These are phyloP conservation scores for Sugiyamaella chiloensis DNA, from an alignment of 805 yeast species.

Conservation along the genomic window DNA sequence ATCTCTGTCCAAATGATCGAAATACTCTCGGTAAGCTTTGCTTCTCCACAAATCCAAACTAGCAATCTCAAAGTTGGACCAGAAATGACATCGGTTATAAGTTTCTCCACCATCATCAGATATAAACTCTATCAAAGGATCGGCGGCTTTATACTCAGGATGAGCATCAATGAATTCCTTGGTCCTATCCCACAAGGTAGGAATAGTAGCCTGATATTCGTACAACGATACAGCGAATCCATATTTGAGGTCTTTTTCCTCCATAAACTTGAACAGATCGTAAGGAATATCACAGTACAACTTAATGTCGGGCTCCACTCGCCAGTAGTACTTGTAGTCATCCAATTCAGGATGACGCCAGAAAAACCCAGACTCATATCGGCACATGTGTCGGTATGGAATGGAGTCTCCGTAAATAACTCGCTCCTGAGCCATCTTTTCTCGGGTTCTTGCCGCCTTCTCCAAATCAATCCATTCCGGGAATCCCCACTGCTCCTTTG, in stretches of 20 bases:
- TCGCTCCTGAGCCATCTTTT: conserved; percentile 48
- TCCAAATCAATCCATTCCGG: conserved; percentile 77
- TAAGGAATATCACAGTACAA: conserved; percentile 74
- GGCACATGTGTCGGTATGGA: conserved; percentile 86
- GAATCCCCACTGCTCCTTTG: conserved; percentile 79
- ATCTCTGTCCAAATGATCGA: conserved; percentile 54
- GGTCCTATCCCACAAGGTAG: conserved; percentile 73
- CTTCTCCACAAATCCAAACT: conserved; percentile 55
- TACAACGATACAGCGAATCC: conserved; percentile 74
- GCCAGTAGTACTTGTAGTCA: conserved; percentile 85
- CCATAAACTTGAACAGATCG: conserved; percentile 79
- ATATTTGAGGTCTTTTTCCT: conserved; percentile 65
- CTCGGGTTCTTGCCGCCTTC: conserved; percentile 62
- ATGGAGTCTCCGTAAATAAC: conserved; percentile 73
- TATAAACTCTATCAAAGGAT: conserved; percentile 67
- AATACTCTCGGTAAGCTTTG: conserved; percentile 52
- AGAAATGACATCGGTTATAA: conserved; percentile 84
- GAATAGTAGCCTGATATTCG: conserved; percentile 68
- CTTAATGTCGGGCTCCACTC: conserved; percentile 81
- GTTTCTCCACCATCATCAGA: conserved; percentile 66
- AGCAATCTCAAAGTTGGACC: conserved; percentile 73
- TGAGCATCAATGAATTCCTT: conserved; percentile 56
- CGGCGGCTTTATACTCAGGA: conserved; percentile 56
- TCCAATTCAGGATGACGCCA: conserved; percentile 65
- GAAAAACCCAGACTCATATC: conserved; percentile 82